Base-by-base conservation (phyloP, 306 rosid genomes). In the Cyclanthera cordifolia region DNA sequence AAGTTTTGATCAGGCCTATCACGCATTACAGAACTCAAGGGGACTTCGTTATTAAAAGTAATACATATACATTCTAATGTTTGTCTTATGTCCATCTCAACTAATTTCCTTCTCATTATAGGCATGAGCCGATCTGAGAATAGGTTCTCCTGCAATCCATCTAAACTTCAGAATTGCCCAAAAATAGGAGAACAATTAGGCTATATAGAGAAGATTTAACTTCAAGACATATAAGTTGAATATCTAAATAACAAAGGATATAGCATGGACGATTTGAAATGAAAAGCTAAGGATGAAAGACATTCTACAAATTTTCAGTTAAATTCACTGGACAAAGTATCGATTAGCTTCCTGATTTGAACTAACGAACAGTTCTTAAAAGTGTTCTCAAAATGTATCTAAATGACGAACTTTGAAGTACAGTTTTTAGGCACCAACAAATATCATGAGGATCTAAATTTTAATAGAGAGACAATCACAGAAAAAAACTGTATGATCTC, bases 161-260 rank as follows among this genome's bases (percentile, higher is more conserved):
- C n/a, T 60, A 60, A 25, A 60, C 28, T 60, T 58, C n/a, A 24
- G 67, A 48, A 60, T 60, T 59, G 37, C 67, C 19, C 7, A 60
- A 60, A 47, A 60, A n/a, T 32, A 34, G 8, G 46, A 19, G 30
- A 60, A 20, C 49, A 60, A 34, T 3, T 34, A 59, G 45, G 27
- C 25, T 60, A 61, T 34, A 61, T 15, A 63, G 30, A 32, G 30
- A 32, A 39, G 41, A 9, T 9, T 63, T 21, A 17, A 4, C 14
- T 41, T 51, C 12, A 30, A 19, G n/a, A 41, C 5, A 56, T 28
- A 19, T n/a, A n/a, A n/a, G n/a, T 41, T 41, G 51, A 39, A 63
- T 63, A 2, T 45, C 53, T 15, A 45, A 6, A 45, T 65, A 65
- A 65, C 32, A 7, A 65, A 2, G 15, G 30, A 11, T 23, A 34